These are phyloP conservation scores for Echria macrotheca DNA, from an alignment of 495 filamentous ascomycete genomes.

Conservation along the genomic window DNA sequence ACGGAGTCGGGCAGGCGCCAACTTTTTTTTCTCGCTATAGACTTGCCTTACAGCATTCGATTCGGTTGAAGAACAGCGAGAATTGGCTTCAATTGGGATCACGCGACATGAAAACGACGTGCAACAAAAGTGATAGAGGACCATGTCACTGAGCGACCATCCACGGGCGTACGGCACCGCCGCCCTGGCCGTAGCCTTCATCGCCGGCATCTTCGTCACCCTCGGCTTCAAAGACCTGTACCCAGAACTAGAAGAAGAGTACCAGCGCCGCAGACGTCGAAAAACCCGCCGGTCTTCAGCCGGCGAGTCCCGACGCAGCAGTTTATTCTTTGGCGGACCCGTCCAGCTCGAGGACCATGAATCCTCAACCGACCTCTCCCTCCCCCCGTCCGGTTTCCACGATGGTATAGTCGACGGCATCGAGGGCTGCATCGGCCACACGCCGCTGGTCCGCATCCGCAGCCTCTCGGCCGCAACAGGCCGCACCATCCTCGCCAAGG, in stretches of 20 bases:
- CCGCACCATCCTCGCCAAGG: constrained; percentile 88
- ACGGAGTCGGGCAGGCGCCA: no score
- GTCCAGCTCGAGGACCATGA: constrained; percentile 52
- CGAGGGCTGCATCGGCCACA: constrained; percentile 91
- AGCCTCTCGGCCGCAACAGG: constrained; percentile 87
- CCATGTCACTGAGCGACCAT: constrained; percentile 51
- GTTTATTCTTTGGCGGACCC: constrained; percentile 34
- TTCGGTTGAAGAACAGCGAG: no score
- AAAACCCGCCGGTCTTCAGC: constrained; percentile 3
- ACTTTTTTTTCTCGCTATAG: no score
- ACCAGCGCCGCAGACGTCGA: constrained; percentile 35
- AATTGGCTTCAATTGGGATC: no score
- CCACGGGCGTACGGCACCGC: constrained; percentile 52
- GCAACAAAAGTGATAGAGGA: no score
- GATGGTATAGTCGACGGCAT: constrained; percentile 58
- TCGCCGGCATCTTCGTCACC: constrained; percentile 65
- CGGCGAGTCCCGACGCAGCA: constrained; percentile 21
- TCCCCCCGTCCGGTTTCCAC: constrained; percentile 7
- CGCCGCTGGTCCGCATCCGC: constrained; percentile 81
- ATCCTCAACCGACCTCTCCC: constrained; percentile 9
- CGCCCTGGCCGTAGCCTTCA: constrained; percentile 62
- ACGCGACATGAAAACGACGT: no score
- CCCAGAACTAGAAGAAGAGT: constrained; percentile 59
- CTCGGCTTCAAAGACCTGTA: constrained; percentile 71
- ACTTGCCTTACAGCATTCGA: no score